Evolutionary conservation across 192 early-diverging fungal species (phyloP).

Genomic region (Chytriomyces confervae): DNA sequence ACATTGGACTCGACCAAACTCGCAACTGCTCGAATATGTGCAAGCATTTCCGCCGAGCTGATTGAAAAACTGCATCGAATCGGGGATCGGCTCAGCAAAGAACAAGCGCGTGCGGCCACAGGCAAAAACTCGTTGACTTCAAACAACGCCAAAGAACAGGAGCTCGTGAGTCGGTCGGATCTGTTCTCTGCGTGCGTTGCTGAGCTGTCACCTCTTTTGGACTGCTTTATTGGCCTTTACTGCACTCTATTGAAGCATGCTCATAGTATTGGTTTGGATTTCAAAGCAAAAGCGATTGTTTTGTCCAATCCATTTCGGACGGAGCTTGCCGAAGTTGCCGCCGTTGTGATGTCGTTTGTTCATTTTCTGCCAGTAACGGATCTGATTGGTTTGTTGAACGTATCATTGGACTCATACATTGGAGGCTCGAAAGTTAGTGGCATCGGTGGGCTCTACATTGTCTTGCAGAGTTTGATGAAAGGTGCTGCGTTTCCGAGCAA

Average conservation of each 20-base stretch:
- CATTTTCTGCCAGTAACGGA: conserved; percentile 34
- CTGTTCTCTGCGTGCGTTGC: conserved; percentile 22
- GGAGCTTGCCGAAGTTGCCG: conserved; percentile 40
- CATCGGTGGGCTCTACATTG: conserved; percentile 22
- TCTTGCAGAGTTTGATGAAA: conserved; percentile 41
- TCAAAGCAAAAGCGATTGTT: background rate
- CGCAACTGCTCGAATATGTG: conserved; percentile 44
- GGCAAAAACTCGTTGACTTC: background rate
- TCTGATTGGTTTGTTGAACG: conserved; percentile 11
- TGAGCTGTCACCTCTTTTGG: conserved; percentile 19
- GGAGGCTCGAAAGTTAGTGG: conserved; percentile 2
- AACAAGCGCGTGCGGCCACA: background rate
- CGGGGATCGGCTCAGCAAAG: conserved; percentile 22
- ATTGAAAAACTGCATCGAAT: conserved; percentile 47
- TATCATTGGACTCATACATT: background rate
- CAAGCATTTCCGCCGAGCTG: conserved; percentile 47
- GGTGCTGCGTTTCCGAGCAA: conserved; percentile 44
- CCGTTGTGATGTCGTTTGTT: conserved; percentile 43
- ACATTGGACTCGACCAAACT: conserved; percentile 32
- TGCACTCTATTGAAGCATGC: background rate
- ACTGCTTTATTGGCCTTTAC: conserved; percentile 13
- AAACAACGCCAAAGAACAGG: background rate
- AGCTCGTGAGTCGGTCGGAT: background rate
- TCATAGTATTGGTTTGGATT: background rate
- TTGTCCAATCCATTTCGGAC: conserved; percentile 5